Evolutionary conservation across 1,284 basidiomycete genomes (phyloP).

Genomic region (Trichosporon coremiiforme): DNA sequence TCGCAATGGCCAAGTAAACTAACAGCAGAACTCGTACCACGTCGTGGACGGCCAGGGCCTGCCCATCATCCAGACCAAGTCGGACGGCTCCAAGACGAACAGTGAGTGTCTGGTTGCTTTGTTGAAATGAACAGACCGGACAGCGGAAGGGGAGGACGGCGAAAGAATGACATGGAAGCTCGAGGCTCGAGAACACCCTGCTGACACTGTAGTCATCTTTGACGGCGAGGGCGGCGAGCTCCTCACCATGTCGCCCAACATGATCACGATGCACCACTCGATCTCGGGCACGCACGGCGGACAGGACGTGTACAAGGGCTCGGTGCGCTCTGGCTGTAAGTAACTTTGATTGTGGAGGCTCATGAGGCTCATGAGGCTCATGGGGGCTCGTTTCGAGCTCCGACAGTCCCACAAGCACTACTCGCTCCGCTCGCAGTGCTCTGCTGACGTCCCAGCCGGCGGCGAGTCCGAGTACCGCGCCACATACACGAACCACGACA

Average conservation of each 20-base stretch:
- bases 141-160: too few relatives aligned
- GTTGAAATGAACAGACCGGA: too few relatives aligned
- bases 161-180: too few relatives aligned
- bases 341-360: too few relatives aligned
- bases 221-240: constrained; percentile 15
- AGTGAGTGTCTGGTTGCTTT: neutral
- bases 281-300: constrained; percentile 17
- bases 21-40: constrained; percentile 8
- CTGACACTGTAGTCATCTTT: constrained; percentile 13
- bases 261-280: constrained; percentile 15
- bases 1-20: too few relatives aligned
- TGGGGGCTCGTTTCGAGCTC: too few relatives aligned
- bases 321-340: constrained; percentile 10
- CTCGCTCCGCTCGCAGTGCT: neutral
- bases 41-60: constrained; percentile 5
- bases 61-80: constrained; percentile 8
- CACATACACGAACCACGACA: constrained; percentile 2
- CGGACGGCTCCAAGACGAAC: constrained; percentile 8
- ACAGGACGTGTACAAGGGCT: constrained; percentile 8
- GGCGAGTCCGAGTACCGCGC: constrained; percentile 11
- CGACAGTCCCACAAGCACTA: too few relatives aligned
- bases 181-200: neutral
- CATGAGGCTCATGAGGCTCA: too few relatives aligned
- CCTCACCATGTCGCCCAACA: neutral
- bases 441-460: neutral